Conservation (phyloP, 345 rosid species). For the Aegle marmelos region DNA sequence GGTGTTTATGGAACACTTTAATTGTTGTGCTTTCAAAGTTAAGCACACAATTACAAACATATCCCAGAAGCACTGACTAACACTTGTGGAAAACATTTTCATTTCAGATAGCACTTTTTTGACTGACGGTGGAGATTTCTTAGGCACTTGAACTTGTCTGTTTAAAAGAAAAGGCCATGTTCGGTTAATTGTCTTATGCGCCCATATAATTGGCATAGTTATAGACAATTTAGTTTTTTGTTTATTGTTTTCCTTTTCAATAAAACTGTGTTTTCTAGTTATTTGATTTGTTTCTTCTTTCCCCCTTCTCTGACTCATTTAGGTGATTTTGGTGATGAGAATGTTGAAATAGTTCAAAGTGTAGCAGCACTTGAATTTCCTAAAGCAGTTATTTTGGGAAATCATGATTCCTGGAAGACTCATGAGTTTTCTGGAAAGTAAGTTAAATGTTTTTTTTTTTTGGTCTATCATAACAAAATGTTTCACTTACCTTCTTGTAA, state of each 20-base stretch:
- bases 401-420: slow-evolving; percentile 86
- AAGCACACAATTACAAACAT: neutral
- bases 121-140: neutral
- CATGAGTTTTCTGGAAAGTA: slow-evolving; percentile 50
- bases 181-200: neutral
- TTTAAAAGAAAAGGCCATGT: neutral
- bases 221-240: neutral
- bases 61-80: slow-evolving; percentile 1
- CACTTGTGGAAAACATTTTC: neutral
- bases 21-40: neutral
- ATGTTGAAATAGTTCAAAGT: slow-evolving; percentile 62
- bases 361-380: slow-evolving; percentile 59
- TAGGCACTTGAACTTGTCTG: neutral
- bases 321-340: slow-evolving; percentile 94
- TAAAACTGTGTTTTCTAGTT: neutral
- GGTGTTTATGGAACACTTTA: neutral
- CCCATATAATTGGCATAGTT: neutral
- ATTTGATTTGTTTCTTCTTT: neutral
- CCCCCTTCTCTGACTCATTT: slow-evolving; percentile 5
- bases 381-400: slow-evolving; percentile 78
- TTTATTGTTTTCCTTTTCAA: neutral
- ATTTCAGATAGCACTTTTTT: neutral
- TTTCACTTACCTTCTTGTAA: neutral
- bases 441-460: slow-evolving; percentile 23
- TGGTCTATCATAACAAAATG: neutral